phyloP scores from a whole-genome alignment of 2,329 filamentous ascomycete genomes.

The Penicillium sp. region DNA sequence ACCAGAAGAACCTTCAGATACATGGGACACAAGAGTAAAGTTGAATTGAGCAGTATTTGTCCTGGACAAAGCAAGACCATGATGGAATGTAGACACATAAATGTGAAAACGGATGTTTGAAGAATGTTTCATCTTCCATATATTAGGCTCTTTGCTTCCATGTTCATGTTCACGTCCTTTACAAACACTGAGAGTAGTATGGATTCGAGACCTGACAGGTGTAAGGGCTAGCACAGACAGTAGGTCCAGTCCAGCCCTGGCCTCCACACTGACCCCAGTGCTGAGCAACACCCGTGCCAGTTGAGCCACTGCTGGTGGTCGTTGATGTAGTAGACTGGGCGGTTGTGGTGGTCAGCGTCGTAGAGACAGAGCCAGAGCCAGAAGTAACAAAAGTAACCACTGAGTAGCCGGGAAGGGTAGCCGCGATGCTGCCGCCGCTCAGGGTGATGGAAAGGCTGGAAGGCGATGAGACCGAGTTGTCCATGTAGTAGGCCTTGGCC shows the following conservation, averaged over 20 bases:
- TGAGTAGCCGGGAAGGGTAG: conserved; percentile 3
- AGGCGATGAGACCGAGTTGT: conserved; percentile 2
- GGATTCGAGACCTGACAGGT: neutral
- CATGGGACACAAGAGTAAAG: too few relatives aligned
- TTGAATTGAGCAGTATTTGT: too few relatives aligned
- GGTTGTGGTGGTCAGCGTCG: neutral
- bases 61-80: too few relatives aligned
- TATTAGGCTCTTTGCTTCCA: neutral
- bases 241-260: conserved; percentile 1
- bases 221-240: conserved; percentile 4
- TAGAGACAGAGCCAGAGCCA: neutral
- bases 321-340: neutral
- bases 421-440: neutral
- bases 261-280: conserved; percentile 6
- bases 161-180: neutral
- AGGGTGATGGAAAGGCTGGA: neutral
- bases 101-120: neutral
- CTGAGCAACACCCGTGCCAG: neutral
- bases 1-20: too few relatives aligned
- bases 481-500: conserved; percentile 6
- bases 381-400: conserved; percentile 2
- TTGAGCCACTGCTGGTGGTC: neutral
- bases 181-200: conserved; percentile 6
- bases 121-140: neutral
- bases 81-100: neutral